phyloP scores from a whole-genome alignment of 306 rosid genomes.

The Carpinus fangiana region DNA sequence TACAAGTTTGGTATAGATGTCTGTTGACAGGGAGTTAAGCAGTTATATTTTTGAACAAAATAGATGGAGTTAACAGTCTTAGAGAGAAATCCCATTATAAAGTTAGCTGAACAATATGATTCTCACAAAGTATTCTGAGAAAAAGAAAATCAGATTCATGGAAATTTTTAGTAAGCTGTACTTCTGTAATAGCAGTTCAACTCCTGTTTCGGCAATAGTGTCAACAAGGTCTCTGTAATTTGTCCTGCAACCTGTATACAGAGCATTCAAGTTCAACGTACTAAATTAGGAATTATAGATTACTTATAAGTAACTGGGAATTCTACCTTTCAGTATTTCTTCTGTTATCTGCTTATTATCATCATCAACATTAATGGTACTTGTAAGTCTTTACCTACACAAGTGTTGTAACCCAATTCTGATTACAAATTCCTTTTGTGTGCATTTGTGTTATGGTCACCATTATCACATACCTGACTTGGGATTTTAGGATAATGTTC shows the following conservation, averaged over 20 bases:
- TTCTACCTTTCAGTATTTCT: neutral
- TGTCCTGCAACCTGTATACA: neutral
- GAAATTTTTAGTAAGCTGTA: neutral
- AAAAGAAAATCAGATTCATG: neutral
- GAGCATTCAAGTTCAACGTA: neutral
- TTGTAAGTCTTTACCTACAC: neutral
- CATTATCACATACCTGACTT: neutral
- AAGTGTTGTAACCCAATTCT: neutral
- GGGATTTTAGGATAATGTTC: slow-evolving; percentile 7
- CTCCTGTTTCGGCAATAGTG: neutral
- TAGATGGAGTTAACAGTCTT: neutral
- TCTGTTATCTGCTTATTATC: neutral
- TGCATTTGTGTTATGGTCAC: slow-evolving; percentile 4
- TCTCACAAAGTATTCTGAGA: neutral
- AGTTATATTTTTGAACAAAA: neutral
- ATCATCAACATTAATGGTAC: neutral
- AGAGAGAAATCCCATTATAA: neutral
- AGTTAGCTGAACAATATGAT: neutral
- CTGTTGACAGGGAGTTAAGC: neutral
- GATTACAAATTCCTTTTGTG: neutral
- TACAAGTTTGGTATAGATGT: too few relatives aligned
- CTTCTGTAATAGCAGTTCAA: neutral
- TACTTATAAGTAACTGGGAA: neutral
- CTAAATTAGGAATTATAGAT: too few relatives aligned
- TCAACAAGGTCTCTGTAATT: neutral